Base-by-base conservation (phyloP, 495 filamentous ascomycete species). In the Aspergillus saccharolyticus region DNA sequence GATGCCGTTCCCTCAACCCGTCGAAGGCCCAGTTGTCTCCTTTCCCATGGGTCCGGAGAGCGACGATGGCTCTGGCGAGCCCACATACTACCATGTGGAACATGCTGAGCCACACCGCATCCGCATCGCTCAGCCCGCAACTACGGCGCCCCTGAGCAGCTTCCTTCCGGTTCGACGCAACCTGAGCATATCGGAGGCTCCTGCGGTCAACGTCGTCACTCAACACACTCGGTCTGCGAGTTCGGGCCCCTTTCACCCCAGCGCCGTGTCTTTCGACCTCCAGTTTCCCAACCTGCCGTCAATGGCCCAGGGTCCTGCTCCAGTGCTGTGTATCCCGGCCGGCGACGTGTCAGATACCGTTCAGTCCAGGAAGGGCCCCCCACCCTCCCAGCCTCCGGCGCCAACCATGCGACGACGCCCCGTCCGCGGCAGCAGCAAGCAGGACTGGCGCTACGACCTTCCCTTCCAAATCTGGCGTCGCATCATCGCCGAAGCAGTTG, bases 401-500 rank as follows among this genome's bases (percentile, higher is more conserved):
- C 3, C 57, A 3, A 43, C 49, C 24, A 61, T 44, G 19, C 43
- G 49, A n/a, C 15, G 30, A 1, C 44, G 17, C 16, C 3, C 3
- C 25, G 1, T 16, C 30, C 54, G 52, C 20, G 44, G 14, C 16
- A 46, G 22, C 20, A 4, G 24, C 15, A 63, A 62, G 47, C 20
- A 45, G 15, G n/a, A 17, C 0, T 66, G 61, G 64, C 64, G 58
- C 17, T 65, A 55, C 39, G 66, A 66, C 2, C 55, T 78, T 20
- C 55, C 73, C 1, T 53, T 67, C 18, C 55, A 70, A 14, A 10
- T 70, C 12, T 76, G 71, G 72, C 60, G 63, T 12, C 51, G 61
- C 16, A 74, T 78, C 44, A 64, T 78, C 25, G 67, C 64, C 4
- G 48, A 64, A n/a, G 65, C 65, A 1, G 57, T 66, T 16, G 65